Evolutionary conservation across 139 green algal genomes (phyloP).

Genomic region (Volvox reticuliferus): DNA sequence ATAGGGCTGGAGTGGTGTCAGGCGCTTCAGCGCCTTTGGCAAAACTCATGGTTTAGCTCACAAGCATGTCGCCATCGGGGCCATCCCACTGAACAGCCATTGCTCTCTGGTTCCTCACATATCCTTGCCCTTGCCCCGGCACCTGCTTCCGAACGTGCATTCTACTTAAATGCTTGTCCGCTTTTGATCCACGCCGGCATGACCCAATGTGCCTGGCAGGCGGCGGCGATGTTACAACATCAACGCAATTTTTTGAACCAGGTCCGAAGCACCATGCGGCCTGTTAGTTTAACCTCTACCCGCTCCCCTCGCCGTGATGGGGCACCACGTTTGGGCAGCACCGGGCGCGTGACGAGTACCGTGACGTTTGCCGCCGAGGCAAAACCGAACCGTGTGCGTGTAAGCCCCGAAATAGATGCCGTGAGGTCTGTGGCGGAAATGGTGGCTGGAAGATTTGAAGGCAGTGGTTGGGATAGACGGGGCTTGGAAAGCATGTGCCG

Average conservation of each 20-base stretch:
- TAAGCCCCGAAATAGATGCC: neutral
- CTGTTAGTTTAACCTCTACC: neutral
- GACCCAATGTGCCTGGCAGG: neutral
- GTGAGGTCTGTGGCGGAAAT: constrained; percentile 36
- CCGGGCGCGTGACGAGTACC: neutral
- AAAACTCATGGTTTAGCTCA: no score
- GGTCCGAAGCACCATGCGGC: neutral
- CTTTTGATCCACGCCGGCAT: no score
- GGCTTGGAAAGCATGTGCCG: neutral
- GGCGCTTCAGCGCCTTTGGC: no score
- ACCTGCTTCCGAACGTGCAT: no score
- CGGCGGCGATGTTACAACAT: neutral
- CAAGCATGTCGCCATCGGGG: no score
- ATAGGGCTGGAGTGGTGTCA: no score
- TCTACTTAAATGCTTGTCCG: no score
- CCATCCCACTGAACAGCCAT: no score
- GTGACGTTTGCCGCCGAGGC: no score
- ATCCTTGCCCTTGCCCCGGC: no score
- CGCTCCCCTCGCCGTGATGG: neutral
- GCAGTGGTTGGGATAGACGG: neutral
- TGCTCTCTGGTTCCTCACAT: no score
- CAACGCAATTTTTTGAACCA: neutral
- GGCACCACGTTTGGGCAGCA: no score
- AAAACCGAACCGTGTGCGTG: constrained; percentile 9
- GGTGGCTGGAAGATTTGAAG: neutral